Percentiles rank a stretch among this genome's conserved stretches.
Evolutionary conservation across 768 basidiomycete genomes (phyloP).

Genomic region (Antrodiella citrinella): DNA sequence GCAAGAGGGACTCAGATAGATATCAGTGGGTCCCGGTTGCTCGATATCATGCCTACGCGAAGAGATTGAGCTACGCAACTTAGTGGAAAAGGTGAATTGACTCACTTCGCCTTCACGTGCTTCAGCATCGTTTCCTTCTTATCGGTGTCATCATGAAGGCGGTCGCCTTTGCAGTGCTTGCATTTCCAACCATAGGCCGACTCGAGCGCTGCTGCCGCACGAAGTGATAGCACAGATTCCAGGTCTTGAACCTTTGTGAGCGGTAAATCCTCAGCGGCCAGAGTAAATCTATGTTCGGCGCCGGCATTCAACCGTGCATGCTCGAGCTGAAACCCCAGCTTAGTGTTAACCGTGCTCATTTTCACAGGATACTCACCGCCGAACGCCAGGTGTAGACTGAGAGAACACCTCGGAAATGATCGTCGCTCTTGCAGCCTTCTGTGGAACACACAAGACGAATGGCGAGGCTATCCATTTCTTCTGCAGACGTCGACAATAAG

Average conservation of each 20-base stretch:
- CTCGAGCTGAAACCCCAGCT: neutral
- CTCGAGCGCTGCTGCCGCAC: neutral
- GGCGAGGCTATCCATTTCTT: neutral
- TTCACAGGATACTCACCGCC: neutral
- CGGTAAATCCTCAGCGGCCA: too few species aligned
- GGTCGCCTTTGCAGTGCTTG: neutral
- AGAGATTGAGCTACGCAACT: too few species aligned
- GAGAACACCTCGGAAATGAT: neutral
- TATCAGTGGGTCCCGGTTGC: neutral
- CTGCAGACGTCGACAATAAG: neutral
- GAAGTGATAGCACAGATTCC: neutral
- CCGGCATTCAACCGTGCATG: neutral
- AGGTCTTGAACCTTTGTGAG: neutral
- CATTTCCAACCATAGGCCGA: neutral
- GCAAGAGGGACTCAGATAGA: neutral
- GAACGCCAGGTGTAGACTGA: neutral
- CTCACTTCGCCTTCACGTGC: neutral
- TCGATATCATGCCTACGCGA: neutral
- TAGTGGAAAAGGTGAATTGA: neutral
- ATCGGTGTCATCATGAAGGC: neutral
- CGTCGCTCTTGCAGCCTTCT: neutral
- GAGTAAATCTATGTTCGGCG: too few species aligned
- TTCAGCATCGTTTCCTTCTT: neutral
- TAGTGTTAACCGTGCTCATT: too few species aligned
- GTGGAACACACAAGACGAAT: neutral